Percentiles rank a stretch among this genome's conserved stretches.
These are phyloP conservation scores for Fragaria ananassa DNA, from an alignment of 306 rosid species.

Conservation along the genomic window DNA sequence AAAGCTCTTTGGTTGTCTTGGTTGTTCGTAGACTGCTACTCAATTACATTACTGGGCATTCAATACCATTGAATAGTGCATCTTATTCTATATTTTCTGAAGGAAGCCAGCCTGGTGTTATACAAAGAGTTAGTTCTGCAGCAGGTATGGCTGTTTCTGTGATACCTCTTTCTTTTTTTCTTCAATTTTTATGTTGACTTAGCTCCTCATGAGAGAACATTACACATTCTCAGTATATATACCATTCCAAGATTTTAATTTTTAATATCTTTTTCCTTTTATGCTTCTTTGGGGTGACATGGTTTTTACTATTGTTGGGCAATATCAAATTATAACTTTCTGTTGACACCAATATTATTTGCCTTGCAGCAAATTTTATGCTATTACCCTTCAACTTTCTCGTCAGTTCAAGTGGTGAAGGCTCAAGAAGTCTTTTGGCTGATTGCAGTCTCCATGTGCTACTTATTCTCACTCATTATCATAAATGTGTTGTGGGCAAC, in stretches of 20 bases:
- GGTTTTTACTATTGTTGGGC: not conserved
- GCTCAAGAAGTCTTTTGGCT: slow-evolving; percentile 67
- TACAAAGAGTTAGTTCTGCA: slow-evolving; percentile 93
- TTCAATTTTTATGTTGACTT: not conserved
- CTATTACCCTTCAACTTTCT: slow-evolving; percentile 78
- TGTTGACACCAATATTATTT: slow-evolving; percentile 22
- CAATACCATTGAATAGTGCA: slow-evolving; percentile 47
- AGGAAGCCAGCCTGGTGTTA: slow-evolving; percentile 79
- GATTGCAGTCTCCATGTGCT: slow-evolving; percentile 86
- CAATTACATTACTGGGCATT: slow-evolving; percentile 57
- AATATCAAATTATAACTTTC: slow-evolving; percentile 16
- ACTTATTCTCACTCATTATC: slow-evolving; percentile 89
- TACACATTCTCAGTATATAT: not conserved
- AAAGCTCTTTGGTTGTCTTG: slow-evolving; percentile 59
- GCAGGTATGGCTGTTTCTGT: slow-evolving; percentile 59
- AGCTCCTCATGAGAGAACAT: not conserved
- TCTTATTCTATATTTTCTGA: slow-evolving; percentile 71
- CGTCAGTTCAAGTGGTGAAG: slow-evolving; percentile 69
- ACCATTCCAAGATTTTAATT: not conserved
- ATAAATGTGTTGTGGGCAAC: slow-evolving; percentile 54
- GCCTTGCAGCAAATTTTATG: slow-evolving; percentile 79
- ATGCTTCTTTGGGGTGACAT: not conserved
- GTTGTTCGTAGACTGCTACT: slow-evolving; percentile 70
- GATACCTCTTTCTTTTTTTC: not conserved
- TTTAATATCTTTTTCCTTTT: not conserved